phyloP scores from a whole-genome alignment of 2,329 filamentous ascomycete species.

The Clarireedia hainanense region DNA sequence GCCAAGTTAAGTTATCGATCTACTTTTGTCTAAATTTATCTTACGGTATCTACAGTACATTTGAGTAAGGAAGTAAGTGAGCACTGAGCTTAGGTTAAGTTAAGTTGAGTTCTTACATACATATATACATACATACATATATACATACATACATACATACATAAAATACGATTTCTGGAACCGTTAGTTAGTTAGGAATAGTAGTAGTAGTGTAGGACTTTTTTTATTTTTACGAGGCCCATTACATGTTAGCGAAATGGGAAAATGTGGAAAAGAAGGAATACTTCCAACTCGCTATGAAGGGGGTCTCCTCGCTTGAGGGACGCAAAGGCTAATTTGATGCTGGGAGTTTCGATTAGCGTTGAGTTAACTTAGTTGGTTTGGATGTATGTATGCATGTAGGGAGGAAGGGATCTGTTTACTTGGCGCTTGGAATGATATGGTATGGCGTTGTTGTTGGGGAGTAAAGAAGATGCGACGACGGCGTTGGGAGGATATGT shows the following conservation, averaged over 20 bases:
- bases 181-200: too few species aligned
- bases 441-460: not conserved
- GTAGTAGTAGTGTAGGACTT: too few species aligned
- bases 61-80: not conserved
- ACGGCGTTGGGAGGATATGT: too few species aligned
- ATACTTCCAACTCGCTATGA: too few species aligned
- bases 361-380: too few species aligned
- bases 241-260: too few species aligned
- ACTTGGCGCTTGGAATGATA: not conserved
- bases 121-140: not conserved
- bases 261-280: not conserved
- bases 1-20: not conserved
- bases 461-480: too few species aligned
- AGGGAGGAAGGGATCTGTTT: not conserved
- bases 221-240: too few species aligned
- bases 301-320: too few species aligned
- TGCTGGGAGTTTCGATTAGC: not conserved
- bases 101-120: not conserved
- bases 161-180: not conserved
- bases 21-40: not conserved
- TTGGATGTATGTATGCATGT: not conserved
- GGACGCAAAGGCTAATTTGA: too few species aligned
- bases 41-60: not conserved
- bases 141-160: not conserved
- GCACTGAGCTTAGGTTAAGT: not conserved